Evolutionary conservation across 768 basidiomycete species (phyloP).

Genomic region (Pleurotus cornucopiae): DNA sequence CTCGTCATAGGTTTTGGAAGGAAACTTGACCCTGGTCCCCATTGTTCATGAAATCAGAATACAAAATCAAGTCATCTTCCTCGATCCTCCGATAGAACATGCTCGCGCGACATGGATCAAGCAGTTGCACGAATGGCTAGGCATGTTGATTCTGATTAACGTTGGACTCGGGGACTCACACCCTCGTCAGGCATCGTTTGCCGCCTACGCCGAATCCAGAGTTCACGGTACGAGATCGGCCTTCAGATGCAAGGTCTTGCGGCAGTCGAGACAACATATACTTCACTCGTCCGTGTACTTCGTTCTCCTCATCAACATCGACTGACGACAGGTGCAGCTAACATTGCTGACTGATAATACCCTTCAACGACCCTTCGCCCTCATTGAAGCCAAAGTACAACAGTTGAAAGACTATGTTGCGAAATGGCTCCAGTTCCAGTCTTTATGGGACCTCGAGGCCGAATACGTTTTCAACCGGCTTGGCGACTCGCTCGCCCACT

Average conservation of each 20-base stretch:
- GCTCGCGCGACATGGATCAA: constrained; percentile 87
- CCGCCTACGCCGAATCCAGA: constrained; percentile 81
- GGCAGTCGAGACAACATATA: constrained; percentile 72
- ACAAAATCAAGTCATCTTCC: constrained; percentile 97
- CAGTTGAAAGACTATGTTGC: constrained; percentile 87
- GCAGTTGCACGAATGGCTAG: constrained; percentile 88
- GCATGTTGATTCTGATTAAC: constrained; percentile 27
- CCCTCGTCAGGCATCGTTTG: constrained; percentile 71
- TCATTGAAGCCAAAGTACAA: constrained; percentile 86
- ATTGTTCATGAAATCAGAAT: constrained; percentile 96
- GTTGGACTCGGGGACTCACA: background rate
- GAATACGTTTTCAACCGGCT: constrained; percentile 95
- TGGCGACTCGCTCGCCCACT: constrained; percentile 88
- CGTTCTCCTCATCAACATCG: background rate
- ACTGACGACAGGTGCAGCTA: constrained; percentile 42
- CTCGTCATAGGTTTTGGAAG: constrained; percentile 56
- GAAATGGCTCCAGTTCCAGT: constrained; percentile 99
- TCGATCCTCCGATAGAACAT: constrained; percentile 96
- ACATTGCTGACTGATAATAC: constrained; percentile 69
- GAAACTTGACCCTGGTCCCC: constrained; percentile 73
- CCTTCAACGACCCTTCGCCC: constrained; percentile 74
- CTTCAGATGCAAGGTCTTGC: constrained; percentile 78
- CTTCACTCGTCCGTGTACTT: constrained; percentile 61
- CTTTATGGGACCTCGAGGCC: constrained; percentile 95
- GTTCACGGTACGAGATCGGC: constrained; percentile 95